A percentile compares a stretch with the other conserved stretches of the same genome.
Evolutionary conservation across 768 basidiomycete genomes (phyloP).

Genomic region (Hysterangium stoloniferum): DNA sequence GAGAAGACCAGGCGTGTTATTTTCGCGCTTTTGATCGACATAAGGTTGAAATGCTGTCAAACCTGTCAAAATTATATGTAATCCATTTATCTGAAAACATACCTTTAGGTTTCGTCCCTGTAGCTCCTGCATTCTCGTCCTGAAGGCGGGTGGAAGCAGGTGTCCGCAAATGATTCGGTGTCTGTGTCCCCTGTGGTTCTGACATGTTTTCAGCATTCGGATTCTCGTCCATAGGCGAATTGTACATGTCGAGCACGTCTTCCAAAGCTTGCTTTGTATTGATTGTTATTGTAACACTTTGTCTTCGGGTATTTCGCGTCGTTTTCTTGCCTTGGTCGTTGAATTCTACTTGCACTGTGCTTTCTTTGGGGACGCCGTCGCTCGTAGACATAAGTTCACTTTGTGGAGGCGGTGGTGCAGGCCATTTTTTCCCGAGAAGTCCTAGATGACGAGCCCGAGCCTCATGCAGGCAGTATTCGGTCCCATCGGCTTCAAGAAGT

Average conservation of each 20-base stretch:
- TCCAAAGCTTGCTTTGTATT: conserved; percentile 93
- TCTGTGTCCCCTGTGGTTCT: neutral
- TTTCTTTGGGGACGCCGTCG: neutral
- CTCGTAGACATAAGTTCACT: neutral
- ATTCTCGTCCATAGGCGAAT: conserved; percentile 70
- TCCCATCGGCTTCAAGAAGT: conserved; percentile 65
- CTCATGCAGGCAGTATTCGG: conserved; percentile 83
- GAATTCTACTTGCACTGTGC: conserved; percentile 40
- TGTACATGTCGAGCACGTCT: conserved; percentile 95
- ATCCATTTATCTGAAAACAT: conserved; percentile 17
- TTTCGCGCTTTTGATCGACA: conserved; percentile 51
- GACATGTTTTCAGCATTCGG: neutral
- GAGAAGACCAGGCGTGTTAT: conserved; percentile 27
- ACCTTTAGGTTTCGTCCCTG: conserved; percentile 29
- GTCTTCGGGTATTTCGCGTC: conserved; percentile 19
- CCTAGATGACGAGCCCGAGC: conserved; percentile 76
- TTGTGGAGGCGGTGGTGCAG: conserved; percentile 42
- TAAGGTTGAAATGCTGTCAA: conserved; percentile 57
- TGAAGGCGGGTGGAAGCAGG: neutral
- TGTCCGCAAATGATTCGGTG: neutral
- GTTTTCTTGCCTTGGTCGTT: conserved; percentile 49
- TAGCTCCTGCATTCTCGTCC: conserved; percentile 21
- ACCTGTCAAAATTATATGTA: neutral
- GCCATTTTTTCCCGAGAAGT: conserved; percentile 80
- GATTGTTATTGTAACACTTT: conserved; percentile 76